Evolutionary conservation across 257 asterid species (phyloP).

Genomic region (Rehmannia glutinosa): DNA sequence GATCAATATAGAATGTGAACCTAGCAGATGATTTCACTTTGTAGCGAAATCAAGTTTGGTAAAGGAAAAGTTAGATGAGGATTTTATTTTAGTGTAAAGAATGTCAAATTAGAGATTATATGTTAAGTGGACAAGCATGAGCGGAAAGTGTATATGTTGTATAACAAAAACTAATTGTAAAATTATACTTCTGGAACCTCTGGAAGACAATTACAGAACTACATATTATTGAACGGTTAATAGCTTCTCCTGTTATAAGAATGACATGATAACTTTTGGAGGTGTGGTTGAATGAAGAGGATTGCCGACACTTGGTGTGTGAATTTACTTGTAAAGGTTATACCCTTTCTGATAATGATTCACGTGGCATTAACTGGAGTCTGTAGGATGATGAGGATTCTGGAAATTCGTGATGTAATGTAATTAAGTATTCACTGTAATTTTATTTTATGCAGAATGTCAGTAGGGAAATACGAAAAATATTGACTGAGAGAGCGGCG

Average conservation of each 20-base stretch:
- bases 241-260: not conserved
- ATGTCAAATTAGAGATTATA: not conserved
- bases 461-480: conserved; percentile 77
- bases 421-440: not conserved
- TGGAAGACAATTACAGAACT: no score
- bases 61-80: no score
- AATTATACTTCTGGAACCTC: not conserved
- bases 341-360: not conserved
- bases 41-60: not conserved
- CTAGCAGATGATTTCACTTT: not conserved
- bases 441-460: conserved; percentile 47
- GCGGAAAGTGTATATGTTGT: not conserved
- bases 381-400: no score
- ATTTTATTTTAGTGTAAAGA: no score
- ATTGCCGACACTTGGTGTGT: no score
- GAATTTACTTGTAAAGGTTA: no score
- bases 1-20: not conserved
- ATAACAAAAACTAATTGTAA: not conserved
- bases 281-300: not conserved
- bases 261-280: not conserved
- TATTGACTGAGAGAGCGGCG: conserved; percentile 80
- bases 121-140: not conserved
- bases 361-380: not conserved
- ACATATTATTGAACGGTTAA: not conserved
- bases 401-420: no score